These are phyloP conservation scores for Cucumis cinereus DNA, from an alignment of 306 rosid genomes.

Conservation along the genomic window DNA sequence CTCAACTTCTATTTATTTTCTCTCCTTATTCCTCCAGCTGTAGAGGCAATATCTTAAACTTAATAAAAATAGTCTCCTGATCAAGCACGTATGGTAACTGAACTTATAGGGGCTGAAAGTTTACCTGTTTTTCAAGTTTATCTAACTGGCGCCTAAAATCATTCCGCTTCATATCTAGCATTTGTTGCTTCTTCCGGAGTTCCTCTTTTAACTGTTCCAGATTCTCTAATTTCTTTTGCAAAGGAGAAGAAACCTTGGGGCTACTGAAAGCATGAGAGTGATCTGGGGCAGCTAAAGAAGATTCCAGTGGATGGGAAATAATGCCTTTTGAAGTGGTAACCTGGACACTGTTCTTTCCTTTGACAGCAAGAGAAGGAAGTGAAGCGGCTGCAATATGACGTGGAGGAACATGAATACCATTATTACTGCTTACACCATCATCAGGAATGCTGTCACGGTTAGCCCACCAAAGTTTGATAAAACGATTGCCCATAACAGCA, in stretches of 20 bases:
- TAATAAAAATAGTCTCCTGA: neutral
- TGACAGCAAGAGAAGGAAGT: conserved; percentile 32
- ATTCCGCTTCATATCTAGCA: conserved; percentile 80
- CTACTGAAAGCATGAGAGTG: conserved; percentile 48
- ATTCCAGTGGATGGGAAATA: conserved; percentile 22
- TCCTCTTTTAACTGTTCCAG: conserved; percentile 80
- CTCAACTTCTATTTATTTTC: neutral
- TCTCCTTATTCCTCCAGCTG: neutral
- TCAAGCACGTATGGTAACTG: neutral
- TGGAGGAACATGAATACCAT: conserved; percentile 36
- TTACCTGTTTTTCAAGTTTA: conserved; percentile 83
- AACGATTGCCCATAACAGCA: conserved; percentile 98
- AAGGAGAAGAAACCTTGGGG: conserved; percentile 53
- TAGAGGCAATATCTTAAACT: neutral
- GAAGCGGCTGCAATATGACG: conserved; percentile 39
- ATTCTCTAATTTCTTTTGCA: conserved; percentile 66
- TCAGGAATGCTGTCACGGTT: conserved; percentile 90
- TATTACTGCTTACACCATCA: conserved; percentile 35
- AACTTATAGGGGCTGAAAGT: conserved; percentile 3
- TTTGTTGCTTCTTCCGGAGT: conserved; percentile 92
- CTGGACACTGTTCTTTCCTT: conserved; percentile 46
- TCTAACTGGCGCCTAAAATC: conserved; percentile 68
- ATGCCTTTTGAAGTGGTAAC: conserved; percentile 44
- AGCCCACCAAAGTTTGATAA: conserved; percentile 97
- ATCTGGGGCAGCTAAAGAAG: conserved; percentile 34